These are phyloP conservation scores for Ustilago esculenta DNA, from an alignment of 1,284 basidiomycete species.

Conservation along the genomic window DNA sequence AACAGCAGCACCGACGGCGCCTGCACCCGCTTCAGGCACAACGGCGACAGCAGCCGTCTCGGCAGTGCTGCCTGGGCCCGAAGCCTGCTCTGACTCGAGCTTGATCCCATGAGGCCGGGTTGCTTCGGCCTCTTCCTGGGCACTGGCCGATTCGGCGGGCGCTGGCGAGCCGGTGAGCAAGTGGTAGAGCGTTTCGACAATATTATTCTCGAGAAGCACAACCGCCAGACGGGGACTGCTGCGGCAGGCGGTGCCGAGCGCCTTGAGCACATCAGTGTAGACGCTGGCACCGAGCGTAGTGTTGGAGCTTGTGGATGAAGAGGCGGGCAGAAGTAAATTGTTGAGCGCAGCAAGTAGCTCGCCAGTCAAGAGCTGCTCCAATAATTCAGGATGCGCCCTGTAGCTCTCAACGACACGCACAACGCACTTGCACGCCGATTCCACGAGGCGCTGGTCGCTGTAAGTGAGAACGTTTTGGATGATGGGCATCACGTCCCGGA, in stretches of 20 bases:
- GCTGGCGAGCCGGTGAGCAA: conserved; percentile 63
- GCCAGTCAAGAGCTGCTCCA: conserved; percentile 56
- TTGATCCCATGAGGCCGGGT: conserved; percentile 25
- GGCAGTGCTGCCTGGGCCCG: conserved; percentile 28
- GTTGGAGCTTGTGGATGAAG: conserved; percentile 40
- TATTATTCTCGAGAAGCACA: conserved; percentile 58
- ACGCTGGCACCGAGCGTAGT: conserved; percentile 48
- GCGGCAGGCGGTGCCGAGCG: conserved; percentile 56
- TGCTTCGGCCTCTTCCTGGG: conserved; percentile 14
- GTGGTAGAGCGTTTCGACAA: conserved; percentile 63
- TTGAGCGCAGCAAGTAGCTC: conserved; percentile 55
- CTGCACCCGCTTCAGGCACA: conserved; percentile 23
- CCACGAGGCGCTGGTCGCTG: conserved; percentile 63
- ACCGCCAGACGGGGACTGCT: conserved; percentile 56
- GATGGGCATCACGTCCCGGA: conserved; percentile 60
- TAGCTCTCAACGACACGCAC: conserved; percentile 60
- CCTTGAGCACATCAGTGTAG: conserved; percentile 63
- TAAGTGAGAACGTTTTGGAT: conserved; percentile 61
- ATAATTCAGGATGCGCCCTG: conserved; percentile 46
- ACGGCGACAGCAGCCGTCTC: conserved; percentile 46
- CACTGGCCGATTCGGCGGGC: conserved; percentile 24
- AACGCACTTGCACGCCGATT: conserved; percentile 64
- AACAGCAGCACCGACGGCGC: conserved; percentile 30
- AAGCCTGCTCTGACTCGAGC: conserved; percentile 39
- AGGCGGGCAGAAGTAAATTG: conserved; percentile 53